Base-by-base conservation (phyloP, 1,139 yeast genomes). In the Sugiyamaella castrensis region DNA sequence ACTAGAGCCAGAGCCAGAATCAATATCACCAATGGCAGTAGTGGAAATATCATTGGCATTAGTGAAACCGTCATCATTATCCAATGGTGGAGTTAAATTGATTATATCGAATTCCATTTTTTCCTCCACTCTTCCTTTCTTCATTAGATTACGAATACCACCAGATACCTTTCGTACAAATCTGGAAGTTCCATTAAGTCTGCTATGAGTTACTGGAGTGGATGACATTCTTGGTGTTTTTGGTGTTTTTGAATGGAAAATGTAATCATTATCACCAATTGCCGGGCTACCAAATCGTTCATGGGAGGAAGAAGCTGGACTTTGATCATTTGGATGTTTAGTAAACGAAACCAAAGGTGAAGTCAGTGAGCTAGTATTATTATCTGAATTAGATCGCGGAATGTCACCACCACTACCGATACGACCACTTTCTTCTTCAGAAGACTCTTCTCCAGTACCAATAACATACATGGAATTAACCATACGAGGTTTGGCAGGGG, bases 161-260 rank as follows among this genome's bases (percentile, higher is more conserved):
- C 56, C 53, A 13, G 56, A 51, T 6, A 55, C 45, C 38, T 54
- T 54, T 12, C 55, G 45, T 32, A 54, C 52, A 39, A 56, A 43
- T 37, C 47, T 34, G 0, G 53, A 44, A 11, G 53, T 44, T 8
- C 47, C 41, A 19, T 46, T 39, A 10, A 38, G 37, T 27, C 38
- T 31, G 24, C 24, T 5, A 19, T 19, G 24, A 19, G 24, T 5
- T 19, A 19, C 24, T 19, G 24, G 5, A 19, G 50, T 46, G 13
- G 50, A 37, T 2, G 35, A 28, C 5, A 19, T 13, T 8, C n/a
- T 19, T 15, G 42, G 3, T 5, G 8, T 28, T 3, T 37, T 37
- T 10, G 45, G 5, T 19, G 24, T 5, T 27, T 28, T 40, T 10
- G n/a, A 12, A 2, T 28, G 43, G 12, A 15, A 13, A n/a, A 11